Conservation (phyloP, 2,329 filamentous ascomycete species). For the Alternaria atra region DNA sequence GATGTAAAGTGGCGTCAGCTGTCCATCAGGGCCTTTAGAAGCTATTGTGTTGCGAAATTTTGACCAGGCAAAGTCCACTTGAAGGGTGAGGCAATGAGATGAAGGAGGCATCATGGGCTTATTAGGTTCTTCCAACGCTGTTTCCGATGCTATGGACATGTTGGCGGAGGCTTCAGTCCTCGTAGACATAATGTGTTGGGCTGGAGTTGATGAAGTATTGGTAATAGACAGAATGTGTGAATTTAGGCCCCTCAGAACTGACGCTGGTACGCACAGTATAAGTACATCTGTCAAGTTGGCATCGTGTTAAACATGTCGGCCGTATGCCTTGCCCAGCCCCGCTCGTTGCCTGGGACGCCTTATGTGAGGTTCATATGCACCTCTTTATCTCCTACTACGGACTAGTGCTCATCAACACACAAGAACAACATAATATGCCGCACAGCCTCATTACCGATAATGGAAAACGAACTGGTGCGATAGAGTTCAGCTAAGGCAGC, state of each 20-base stretch:
- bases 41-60: slow-evolving; percentile 30
- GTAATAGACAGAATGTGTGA: not conserved
- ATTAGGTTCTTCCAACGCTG: not conserved
- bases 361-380: not conserved
- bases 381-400: not conserved
- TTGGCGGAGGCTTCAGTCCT: not conserved
- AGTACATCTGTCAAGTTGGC: not conserved
- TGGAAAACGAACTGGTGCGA: not conserved
- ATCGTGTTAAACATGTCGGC: not conserved
- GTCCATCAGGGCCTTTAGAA: slow-evolving; percentile 16
- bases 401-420: not conserved
- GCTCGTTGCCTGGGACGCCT: slow-evolving; percentile 3
- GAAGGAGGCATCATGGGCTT: not conserved
- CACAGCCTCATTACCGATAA: not conserved
- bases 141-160: not conserved
- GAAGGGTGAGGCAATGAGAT: slow-evolving; percentile 18
- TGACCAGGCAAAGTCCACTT: slow-evolving; percentile 31
- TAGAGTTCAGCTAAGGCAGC: not conserved
- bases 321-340: slow-evolving; percentile 5
- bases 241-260: not conserved
- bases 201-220: not conserved
- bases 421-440: not conserved
- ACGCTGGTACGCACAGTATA: not conserved
- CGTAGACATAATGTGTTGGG: not conserved
- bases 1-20: slow-evolving; percentile 25